These are phyloP conservation scores for Apium graveolens DNA, from an alignment of 129 eudicot species.

Conservation along the genomic window DNA sequence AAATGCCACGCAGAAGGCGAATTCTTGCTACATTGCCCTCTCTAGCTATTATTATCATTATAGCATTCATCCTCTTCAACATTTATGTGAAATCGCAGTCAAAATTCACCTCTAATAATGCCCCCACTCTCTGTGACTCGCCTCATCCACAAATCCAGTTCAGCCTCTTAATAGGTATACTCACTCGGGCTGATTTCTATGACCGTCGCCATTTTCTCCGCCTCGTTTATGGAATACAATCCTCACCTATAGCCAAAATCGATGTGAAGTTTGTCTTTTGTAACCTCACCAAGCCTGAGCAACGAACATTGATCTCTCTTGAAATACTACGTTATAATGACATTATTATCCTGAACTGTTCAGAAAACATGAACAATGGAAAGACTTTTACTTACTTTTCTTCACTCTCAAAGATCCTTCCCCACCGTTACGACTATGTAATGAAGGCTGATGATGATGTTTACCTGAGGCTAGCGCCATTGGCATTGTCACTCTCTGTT, in stretches of 20 bases:
- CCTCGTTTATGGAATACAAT: slow-evolving; percentile 58
- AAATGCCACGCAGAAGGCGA: slow-evolving; percentile 28
- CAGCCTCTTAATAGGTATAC: slow-evolving; percentile 61
- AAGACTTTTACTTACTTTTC: slow-evolving; percentile 68
- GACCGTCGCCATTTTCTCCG: slow-evolving; percentile 79
- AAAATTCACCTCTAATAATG: slow-evolving; percentile 17
- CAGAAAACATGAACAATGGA: slow-evolving; percentile 72
- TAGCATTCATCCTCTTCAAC: slow-evolving; percentile 44
- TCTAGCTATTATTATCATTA: slow-evolving; percentile 29
- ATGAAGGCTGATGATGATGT: slow-evolving; percentile 87
- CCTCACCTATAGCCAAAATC: slow-evolving; percentile 42
- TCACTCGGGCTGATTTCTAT: slow-evolving; percentile 45
- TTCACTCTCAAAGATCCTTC: slow-evolving; percentile 50
- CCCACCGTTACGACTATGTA: slow-evolving; percentile 47
- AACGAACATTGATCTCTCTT: slow-evolving; percentile 34
- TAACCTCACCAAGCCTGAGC: slow-evolving; percentile 69
- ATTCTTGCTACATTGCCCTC: slow-evolving; percentile 28
- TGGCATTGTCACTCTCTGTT: slow-evolving; percentile 43
- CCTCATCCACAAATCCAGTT: slow-evolving; percentile 24
- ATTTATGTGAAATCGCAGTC: slow-evolving; percentile 28
- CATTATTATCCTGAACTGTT: slow-evolving; percentile 55
- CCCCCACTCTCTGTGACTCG: slow-evolving; percentile 17
- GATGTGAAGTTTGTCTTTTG: slow-evolving; percentile 65
- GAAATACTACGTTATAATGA: slow-evolving; percentile 63
- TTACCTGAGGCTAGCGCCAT: slow-evolving; percentile 43